Evolutionary conservation across 2,329 filamentous ascomycete species (phyloP), one percentile per base, ranked within the genome.

Genomic region (Xenoacremonium recifei): DNA sequence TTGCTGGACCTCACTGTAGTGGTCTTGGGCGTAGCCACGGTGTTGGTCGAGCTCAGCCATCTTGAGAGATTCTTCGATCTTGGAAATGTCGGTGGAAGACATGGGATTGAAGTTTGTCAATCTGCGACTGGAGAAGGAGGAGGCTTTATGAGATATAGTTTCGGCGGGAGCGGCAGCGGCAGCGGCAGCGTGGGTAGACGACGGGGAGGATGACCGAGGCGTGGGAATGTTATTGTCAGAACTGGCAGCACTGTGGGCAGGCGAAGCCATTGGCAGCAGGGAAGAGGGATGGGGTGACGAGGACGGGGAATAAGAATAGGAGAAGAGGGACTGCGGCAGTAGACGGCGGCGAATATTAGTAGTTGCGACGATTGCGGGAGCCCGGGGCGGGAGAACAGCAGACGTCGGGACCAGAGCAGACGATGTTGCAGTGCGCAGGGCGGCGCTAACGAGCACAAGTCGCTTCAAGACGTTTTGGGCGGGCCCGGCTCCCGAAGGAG

Each of bases 61-160:
- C 58, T 77, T 80, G 75, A 84, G 79, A 50, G 72, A 67, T 54
- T 79, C 70, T 66, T 82, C 75, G 49, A 83, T 76, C 51, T 75
- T 72, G 32, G 67, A 51, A 45, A 82, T 66, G 61, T 84, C 76
- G 59, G 82, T 67, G 40, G 73, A 66, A 50, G 75, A 74, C 69
- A 80, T 71, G 50, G 77, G 77, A 57, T 80, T 78, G 49, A 75
- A 68, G 49, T 71, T 63, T 39, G 74, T 73, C 51, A 76, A 68
- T 45, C 72, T 71, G 52, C 75, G 70, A 57, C 69, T 66, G 45
- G 71, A 76, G 34, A 55, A 73, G 75, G 51, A 73, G 65, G 57
- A 69, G 72, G 66, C 75, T 73, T 59, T 67, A 60, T 73, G 66
- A 72, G 55, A 57, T 75, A 42, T 54, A 45, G 47, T 32, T 21